These are phyloP conservation scores for Phaeosphaeria sp. DNA, from an alignment of 2,329 filamentous ascomycete genomes.

Conservation along the genomic window DNA sequence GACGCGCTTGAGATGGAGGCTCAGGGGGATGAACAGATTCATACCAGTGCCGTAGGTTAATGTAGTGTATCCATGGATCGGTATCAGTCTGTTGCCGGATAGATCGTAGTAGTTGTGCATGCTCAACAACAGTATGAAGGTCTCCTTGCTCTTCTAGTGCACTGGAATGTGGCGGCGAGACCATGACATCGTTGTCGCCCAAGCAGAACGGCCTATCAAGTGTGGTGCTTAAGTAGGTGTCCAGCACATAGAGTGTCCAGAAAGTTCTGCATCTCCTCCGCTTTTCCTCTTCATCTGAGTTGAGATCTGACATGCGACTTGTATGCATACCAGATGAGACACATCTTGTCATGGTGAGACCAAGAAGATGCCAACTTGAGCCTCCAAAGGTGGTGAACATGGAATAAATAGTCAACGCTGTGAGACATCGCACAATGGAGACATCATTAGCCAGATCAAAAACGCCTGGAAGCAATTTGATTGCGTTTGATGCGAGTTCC, in stretches of 20 bases:
- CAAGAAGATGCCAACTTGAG: conserved; percentile 20
- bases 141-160: neutral
- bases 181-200: conserved; percentile 9
- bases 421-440: conserved; percentile 7
- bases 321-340: conserved; percentile 19
- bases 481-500: conserved; percentile 1
- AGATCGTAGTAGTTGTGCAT: conserved; percentile 9
- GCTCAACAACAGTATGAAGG: conserved; percentile 3
- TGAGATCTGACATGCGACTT: conserved; percentile 1
- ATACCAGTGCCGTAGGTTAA: conserved; percentile 13
- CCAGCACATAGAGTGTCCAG: conserved; percentile 15
- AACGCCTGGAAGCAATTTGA: conserved; percentile 6
- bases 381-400: conserved; percentile 14
- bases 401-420: conserved; percentile 10
- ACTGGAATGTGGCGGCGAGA: neutral
- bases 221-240: conserved; percentile 13
- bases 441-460: conserved; percentile 5
- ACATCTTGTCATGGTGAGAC: conserved; percentile 16
- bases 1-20: neutral
- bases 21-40: conserved; percentile 1
- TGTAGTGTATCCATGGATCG: conserved; percentile 6
- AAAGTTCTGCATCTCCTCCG: conserved; percentile 3
- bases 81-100: neutral
- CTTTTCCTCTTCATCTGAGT: conserved; percentile 8
- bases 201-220: conserved; percentile 13